Base-by-base conservation (phyloP, 2,329 filamentous ascomycete genomes). In the Neurospora crassa region DNA sequence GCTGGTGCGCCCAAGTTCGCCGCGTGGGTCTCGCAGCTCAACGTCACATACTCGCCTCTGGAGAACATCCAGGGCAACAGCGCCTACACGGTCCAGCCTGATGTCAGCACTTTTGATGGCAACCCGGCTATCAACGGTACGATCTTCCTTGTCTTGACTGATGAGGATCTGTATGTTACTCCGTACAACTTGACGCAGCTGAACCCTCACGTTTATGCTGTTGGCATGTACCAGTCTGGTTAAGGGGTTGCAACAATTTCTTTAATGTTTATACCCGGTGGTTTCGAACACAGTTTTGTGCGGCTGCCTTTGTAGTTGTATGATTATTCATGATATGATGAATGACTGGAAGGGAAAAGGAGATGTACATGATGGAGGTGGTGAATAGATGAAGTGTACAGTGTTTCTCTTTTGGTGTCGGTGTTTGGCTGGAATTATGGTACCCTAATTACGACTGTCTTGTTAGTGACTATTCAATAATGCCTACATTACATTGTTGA, bases 181-280 rank as follows among this genome's bases (percentile, higher is more conserved):
- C 90, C 92, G 0, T 95, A 92, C 80, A 96, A 96, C 78, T 72
- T 95, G 72, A 87, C 84, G 34, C 84, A 88, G 84, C 84, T 95
- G 24, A 95, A 96, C 74, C 89, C 91, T 0, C 91, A 94, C 76
- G 90, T 96, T 43, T 87, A 88, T 71, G 92, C 92, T 29, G 83
- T 94, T 70, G 90, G 88, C 70, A 78, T 96, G 45, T 96, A 94
- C 79, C 91, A 93, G 81, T 89, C 92, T 76, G 93, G 92, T 75
- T 96, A 85, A 85, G 14, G 34, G 34, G 7, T 37, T 37, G 5
- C 2, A 29, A 29, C 34, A 8, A 8, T 37, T 11, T 34, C 34
- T 3, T 63, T 63, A 2, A 11, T 34, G 14, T 37, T n/a, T 63
- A 63, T 63, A 37, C 53, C 29, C 53, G 5, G 29, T 59, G 7